These are phyloP conservation scores for Oryza punctata DNA, from an alignment of 176 grass and related monocot genomes.

Conservation along the genomic window DNA sequence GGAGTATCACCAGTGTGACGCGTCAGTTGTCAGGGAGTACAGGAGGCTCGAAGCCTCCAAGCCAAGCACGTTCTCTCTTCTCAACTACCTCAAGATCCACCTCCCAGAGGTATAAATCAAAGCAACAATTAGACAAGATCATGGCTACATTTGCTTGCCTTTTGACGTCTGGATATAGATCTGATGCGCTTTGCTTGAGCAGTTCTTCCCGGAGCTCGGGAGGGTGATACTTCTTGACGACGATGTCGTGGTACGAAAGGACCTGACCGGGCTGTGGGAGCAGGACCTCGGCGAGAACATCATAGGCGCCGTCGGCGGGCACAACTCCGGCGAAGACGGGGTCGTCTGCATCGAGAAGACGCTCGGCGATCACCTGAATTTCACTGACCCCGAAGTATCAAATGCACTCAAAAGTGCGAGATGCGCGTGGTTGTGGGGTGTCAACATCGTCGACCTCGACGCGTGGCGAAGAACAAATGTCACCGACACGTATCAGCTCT, in stretches of 20 bases:
- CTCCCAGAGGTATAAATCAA: conserved; percentile 83
- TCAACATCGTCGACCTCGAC: conserved; percentile 69
- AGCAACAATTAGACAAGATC: not conserved
- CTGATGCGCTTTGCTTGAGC: not conserved
- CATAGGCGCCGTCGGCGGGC: conserved; percentile 60
- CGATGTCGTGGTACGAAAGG: conserved; percentile 83
- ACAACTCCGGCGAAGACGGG: not conserved
- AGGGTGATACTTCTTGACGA: conserved; percentile 82
- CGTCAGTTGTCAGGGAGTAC: conserved; percentile 38
- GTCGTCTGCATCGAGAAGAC: conserved; percentile 58
- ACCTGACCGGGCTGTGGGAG: conserved; percentile 73
- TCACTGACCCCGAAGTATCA: conserved; percentile 58
- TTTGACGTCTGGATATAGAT: not conserved
- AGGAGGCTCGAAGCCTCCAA: conserved; percentile 62
- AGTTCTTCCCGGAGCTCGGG: conserved; percentile 86
- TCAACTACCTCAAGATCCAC: conserved; percentile 96
- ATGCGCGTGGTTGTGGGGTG: conserved; percentile 81
- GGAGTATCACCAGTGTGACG: conserved; percentile 26
- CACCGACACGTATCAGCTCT: conserved; percentile 63
- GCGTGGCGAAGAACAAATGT: conserved; percentile 76
- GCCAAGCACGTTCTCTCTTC: conserved; percentile 69
- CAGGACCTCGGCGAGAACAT: conserved; percentile 64
- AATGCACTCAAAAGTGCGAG: conserved; percentile 28
- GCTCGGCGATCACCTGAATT: conserved; percentile 70
- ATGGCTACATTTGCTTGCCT: not conserved